Base-by-base conservation (phyloP, 2,329 filamentous ascomycete species). In the Phyllosticta citrichinensis region DNA sequence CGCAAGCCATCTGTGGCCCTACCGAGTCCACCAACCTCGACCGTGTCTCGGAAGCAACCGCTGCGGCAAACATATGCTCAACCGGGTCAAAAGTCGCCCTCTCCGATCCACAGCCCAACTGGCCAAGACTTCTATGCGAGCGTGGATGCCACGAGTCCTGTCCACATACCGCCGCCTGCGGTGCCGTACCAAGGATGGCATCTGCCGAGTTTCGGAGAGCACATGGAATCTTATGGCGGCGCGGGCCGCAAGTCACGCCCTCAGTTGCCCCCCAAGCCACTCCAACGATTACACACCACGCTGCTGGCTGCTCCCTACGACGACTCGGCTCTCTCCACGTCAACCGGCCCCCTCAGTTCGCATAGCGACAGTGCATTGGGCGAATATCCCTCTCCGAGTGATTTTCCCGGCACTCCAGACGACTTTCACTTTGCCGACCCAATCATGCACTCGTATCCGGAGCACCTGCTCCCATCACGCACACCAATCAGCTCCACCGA, bases 371-470 rank as follows among this genome's bases (percentile, higher is more conserved):
- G 76, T 60, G 60, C 55, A 14, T 19, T 62, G 56, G 53, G 61
- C 47, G 77, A 79, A 63, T 79, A 76, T 62, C 74, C 75, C 33
- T 78, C 77, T 20, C 77, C 77, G 12, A 68, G 74, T 62, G 77
- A 80, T 61, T 79, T 74, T 61, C 76, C 77, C 19, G 73, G 75
- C 11, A 79, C 78, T 19, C 76, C 78, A 25, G 75, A 76, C 20
- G 77, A 77, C 53, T 72, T 73, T 55, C 68, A 70, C 6, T 75
- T 75, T 63, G 67, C 70, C 51, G 75, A 78, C 35, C 68, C 74
- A 12, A 62, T 64, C 19, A 69, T 75, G 57, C 70, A 71, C 56
- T 66, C 70, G 51, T 72, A 71, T 62, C 66, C 70, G 56, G 66
- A 73, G 58, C 64, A 71, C 61, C 65, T 68, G 59, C 68, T 68